Evolutionary conservation across 805 yeast genomes (phyloP).

Genomic region (Lachancea mirantina): DNA sequence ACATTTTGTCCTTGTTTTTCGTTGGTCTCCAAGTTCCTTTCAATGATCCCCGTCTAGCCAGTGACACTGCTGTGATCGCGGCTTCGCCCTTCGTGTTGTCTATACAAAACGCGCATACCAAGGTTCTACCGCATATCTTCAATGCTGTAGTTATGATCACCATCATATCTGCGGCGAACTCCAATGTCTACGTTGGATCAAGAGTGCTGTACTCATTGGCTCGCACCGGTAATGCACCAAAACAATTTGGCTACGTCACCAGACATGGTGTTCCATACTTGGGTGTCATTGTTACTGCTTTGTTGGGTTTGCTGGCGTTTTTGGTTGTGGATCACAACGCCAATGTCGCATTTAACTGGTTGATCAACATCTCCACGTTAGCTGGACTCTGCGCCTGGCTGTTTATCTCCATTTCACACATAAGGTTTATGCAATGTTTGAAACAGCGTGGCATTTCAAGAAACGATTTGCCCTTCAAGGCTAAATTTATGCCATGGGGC

Average conservation of each 20-base stretch:
- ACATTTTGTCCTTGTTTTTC: slow-evolving; percentile 53
- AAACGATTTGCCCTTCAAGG: slow-evolving; percentile 61
- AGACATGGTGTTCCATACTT: slow-evolving; percentile 53
- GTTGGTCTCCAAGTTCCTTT: slow-evolving; percentile 60
- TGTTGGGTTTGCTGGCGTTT: slow-evolving; percentile 53
- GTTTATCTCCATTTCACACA: slow-evolving; percentile 50
- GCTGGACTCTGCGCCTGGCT: slow-evolving; percentile 67
- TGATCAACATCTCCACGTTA: slow-evolving; percentile 57
- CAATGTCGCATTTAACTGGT: slow-evolving; percentile 54
- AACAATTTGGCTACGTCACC: slow-evolving; percentile 45
- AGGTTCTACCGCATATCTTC: slow-evolving; percentile 58
- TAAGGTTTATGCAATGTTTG: slow-evolving; percentile 56
- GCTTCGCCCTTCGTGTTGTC: slow-evolving; percentile 66
- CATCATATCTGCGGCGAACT: slow-evolving; percentile 70
- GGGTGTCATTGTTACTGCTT: slow-evolving; percentile 48
- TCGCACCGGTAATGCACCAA: slow-evolving; percentile 52
- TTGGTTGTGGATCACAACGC: slow-evolving; percentile 46
- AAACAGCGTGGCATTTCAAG: slow-evolving; percentile 54
- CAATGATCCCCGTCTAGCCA: slow-evolving; percentile 42
- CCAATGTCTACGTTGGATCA: slow-evolving; percentile 67
- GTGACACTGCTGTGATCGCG: slow-evolving; percentile 35
- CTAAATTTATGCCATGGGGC: slow-evolving; percentile 53
- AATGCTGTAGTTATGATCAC: slow-evolving; percentile 64
- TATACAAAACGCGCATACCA: slow-evolving; percentile 58
- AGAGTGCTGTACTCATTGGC: slow-evolving; percentile 62